phyloP scores from a whole-genome alignment of 108 stramenopile genomes.

The Skeletonema grethae region DNA sequence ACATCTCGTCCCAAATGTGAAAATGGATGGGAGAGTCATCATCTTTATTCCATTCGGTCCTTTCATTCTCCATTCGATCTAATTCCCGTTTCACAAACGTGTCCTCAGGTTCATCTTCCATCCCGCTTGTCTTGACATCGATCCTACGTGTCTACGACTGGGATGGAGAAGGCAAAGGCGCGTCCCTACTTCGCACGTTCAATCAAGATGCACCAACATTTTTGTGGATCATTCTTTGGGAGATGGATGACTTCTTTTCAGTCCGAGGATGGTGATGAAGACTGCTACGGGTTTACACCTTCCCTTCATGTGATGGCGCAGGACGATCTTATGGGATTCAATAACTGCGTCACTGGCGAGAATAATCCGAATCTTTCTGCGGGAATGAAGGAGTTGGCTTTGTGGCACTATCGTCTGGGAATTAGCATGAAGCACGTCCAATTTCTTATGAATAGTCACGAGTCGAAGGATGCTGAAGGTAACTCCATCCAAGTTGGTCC shows the following conservation, averaged over 20 bases:
- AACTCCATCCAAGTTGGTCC: not conserved
- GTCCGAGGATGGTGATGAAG: not conserved
- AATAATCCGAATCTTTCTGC: conserved; percentile 28
- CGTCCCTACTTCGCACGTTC: not conserved
- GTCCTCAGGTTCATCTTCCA: too few relatives aligned
- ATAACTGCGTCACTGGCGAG: not conserved
- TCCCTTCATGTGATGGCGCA: not conserved
- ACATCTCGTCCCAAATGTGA: too few relatives aligned
- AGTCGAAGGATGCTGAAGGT: not conserved
- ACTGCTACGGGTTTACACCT: not conserved
- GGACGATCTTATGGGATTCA: too few relatives aligned
- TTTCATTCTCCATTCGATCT: too few relatives aligned
- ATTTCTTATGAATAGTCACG: not conserved
- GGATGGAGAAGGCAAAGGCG: not conserved
- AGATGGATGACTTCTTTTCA: not conserved
- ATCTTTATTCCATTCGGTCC: too few relatives aligned
- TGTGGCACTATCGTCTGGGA: conserved; percentile 30
- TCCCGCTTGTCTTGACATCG: too few relatives aligned
- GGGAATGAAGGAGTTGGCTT: conserved; percentile 30
- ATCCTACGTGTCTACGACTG: not conserved
- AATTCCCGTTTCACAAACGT: too few relatives aligned
- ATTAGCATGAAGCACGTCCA: not conserved
- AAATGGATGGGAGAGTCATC: too few relatives aligned
- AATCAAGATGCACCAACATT: not conserved
- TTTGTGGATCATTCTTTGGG: not conserved